Percentiles rank a stretch among this genome's conserved stretches.
phyloP scores from a whole-genome alignment of 2,329 filamentous ascomycete species.

The Cladosporium colombiae region DNA sequence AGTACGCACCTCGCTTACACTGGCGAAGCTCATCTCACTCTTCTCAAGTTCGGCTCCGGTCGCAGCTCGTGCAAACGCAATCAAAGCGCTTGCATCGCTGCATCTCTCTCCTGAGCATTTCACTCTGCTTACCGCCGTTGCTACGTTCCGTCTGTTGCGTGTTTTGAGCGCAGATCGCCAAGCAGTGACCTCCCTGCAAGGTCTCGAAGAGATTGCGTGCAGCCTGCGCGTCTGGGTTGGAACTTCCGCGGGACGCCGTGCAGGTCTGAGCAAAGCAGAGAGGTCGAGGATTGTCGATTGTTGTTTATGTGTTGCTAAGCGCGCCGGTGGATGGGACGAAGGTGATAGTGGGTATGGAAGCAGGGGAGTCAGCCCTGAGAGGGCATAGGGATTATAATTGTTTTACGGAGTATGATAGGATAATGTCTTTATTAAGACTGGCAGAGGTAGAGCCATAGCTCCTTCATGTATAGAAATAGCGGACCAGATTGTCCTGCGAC shows the following conservation, averaged over 20 bases:
- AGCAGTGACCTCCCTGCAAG: constrained; percentile 38
- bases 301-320: constrained; percentile 47
- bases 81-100: constrained; percentile 43
- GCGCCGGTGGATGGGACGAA: constrained; percentile 42
- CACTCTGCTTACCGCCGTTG: constrained; percentile 50
- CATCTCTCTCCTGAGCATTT: constrained; percentile 42
- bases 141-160: constrained; percentile 45
- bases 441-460: constrained; percentile 19
- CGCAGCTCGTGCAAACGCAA: constrained; percentile 41
- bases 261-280: constrained; percentile 42
- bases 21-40: constrained; percentile 60
- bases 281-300: constrained; percentile 42
- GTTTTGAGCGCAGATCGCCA: constrained; percentile 39
- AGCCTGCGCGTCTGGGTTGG: constrained; percentile 51
- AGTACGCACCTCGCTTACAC: constrained; percentile 58
- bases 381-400: background rate
- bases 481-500: constrained; percentile 3
- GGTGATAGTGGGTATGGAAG: constrained; percentile 37
- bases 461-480: constrained; percentile 17
- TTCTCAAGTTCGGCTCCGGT: constrained; percentile 24
- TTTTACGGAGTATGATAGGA: constrained; percentile 10
- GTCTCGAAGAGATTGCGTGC: constrained; percentile 47
- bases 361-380: constrained; percentile 15
- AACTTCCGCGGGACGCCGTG: constrained; percentile 43
- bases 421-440: constrained; percentile 10